Evolutionary conservation across 768 basidiomycete genomes (phyloP).

Genomic region (Podaxis sp.): DNA sequence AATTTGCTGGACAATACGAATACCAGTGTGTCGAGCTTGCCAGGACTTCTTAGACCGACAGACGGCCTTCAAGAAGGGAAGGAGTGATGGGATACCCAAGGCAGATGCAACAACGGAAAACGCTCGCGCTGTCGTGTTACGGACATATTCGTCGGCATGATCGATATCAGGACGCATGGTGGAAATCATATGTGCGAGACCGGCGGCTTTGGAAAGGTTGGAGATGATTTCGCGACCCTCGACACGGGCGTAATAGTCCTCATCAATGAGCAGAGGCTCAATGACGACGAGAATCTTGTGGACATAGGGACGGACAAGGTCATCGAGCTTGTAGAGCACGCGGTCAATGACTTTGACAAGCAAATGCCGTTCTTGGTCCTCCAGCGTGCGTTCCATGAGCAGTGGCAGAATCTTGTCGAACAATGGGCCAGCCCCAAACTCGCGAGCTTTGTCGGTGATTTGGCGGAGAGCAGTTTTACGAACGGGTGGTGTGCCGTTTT

Average conservation of each 20-base stretch:
- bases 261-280: constrained; percentile 97
- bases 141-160: constrained; percentile 98
- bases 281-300: constrained; percentile 99
- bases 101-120: constrained; percentile 99
- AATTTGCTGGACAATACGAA: constrained; percentile 99
- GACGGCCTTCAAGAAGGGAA: constrained; percentile 98
- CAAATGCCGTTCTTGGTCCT: constrained; percentile 97
- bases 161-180: constrained; percentile 99
- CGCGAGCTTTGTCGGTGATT: constrained; percentile 98
- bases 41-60: constrained; percentile 99
- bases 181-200: constrained; percentile 99
- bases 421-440: constrained; percentile 95
- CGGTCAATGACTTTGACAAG: constrained; percentile 99
- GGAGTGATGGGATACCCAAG: constrained; percentile 93
- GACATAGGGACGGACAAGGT: constrained; percentile 97
- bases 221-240: constrained; percentile 99
- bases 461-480: constrained; percentile 97
- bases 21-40: constrained; percentile 99
- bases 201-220: constrained; percentile 97
- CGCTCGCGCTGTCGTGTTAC: constrained; percentile 97
- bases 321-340: constrained; percentile 97
- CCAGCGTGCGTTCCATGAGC: constrained; percentile 96
- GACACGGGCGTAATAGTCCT: constrained; percentile 94
- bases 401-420: constrained; percentile 99
- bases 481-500: constrained; percentile 98